Percentiles rank a stretch among this genome's conserved stretches.
phyloP scores from a whole-genome alignment of 176 grass and related monocot genomes.

The Bothriochloa decipiens region DNA sequence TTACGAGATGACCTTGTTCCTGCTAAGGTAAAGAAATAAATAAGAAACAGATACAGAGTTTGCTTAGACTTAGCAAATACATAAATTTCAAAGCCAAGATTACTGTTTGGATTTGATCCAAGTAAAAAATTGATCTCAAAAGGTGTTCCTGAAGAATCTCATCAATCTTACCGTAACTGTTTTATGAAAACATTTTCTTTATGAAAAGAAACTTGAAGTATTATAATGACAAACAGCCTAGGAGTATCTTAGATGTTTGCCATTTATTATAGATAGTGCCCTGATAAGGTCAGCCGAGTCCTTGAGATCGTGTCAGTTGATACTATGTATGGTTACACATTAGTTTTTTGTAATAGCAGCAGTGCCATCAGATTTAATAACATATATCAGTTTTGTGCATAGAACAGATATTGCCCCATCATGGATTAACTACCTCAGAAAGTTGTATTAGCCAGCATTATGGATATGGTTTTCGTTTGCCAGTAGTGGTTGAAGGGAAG shows the following conservation, averaged over 20 bases:
- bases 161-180: background rate
- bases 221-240: conserved; percentile 3
- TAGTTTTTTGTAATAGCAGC: background rate
- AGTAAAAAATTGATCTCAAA: background rate
- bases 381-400: background rate
- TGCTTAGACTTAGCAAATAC: conserved; percentile 9
- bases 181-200: conserved; percentile 2
- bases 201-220: conserved; percentile 1
- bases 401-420: background rate
- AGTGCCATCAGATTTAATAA: background rate
- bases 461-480: background rate
- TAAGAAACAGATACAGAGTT: conserved; percentile 27
- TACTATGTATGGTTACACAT: conserved; percentile 13
- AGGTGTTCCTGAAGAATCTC: background rate
- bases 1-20: conserved; percentile 81
- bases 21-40: conserved; percentile 47
- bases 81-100: conserved; percentile 9
- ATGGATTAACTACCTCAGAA: background rate
- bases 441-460: background rate
- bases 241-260: background rate
- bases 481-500: background rate
- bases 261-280: conserved; percentile 4
- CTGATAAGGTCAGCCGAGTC: background rate
- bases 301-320: background rate
- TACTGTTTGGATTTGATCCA: background rate